phyloP scores from a whole-genome alignment of 2,329 filamentous ascomycete genomes.

The Dichotomopilus funicola region DNA sequence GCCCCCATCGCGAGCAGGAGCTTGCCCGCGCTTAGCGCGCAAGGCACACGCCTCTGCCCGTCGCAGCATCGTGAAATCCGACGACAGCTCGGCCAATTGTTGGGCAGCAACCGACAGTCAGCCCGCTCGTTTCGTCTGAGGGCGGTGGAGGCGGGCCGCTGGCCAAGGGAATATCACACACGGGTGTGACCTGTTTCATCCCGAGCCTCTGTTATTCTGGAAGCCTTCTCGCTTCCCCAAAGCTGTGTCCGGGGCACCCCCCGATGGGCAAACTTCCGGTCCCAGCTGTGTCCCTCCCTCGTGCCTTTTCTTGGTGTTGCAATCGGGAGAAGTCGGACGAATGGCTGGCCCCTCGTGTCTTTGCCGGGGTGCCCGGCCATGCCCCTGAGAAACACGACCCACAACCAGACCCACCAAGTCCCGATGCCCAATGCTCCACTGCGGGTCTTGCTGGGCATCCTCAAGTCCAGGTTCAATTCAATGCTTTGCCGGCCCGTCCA shows the following conservation, averaged over 20 bases:
- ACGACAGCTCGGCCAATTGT: slow-evolving; percentile 4
- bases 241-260: slow-evolving; percentile 6
- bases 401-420: slow-evolving; percentile 7
- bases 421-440: slow-evolving; percentile 9
- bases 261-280: slow-evolving; percentile 8
- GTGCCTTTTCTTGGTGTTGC: slow-evolving; percentile 7
- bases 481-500: too few species aligned
- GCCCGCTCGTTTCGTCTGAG: slow-evolving; percentile 14
- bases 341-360: slow-evolving; percentile 13
- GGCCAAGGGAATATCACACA: slow-evolving; percentile 17
- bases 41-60: background rate
- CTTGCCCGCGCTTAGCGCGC: background rate
- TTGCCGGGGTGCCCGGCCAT: slow-evolving; percentile 11
- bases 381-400: slow-evolving; percentile 17
- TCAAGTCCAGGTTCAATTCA: too few species aligned
- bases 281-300: background rate
- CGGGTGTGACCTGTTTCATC: slow-evolving; percentile 17
- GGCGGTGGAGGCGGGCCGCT: slow-evolving; percentile 14
- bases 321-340: slow-evolving; percentile 18
- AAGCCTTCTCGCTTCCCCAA: slow-evolving; percentile 9
- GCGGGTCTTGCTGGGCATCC: background rate
- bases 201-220: slow-evolving; percentile 10
- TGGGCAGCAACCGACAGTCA: background rate
- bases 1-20: background rate
- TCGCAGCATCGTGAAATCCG: slow-evolving; percentile 2